A percentile compares a stretch with the other conserved stretches of the same genome.
Evolutionary conservation across 1,284 basidiomycete species (phyloP).

Genomic region (Cryptococcus neoformans): DNA sequence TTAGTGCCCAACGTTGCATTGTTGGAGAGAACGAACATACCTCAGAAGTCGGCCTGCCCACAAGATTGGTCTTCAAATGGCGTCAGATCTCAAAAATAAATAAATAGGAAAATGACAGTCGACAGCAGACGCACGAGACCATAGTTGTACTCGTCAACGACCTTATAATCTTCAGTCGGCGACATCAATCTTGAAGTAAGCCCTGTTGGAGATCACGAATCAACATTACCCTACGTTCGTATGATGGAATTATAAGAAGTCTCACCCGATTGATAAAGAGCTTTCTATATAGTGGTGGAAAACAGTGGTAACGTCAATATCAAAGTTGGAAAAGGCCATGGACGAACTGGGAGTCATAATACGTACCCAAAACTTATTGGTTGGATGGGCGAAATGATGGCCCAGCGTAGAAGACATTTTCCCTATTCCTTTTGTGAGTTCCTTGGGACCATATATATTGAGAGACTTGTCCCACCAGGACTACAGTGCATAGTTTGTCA

Average conservation of each 20-base stretch:
- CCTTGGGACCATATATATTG: too few relatives aligned
- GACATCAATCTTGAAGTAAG: conserved; percentile 53
- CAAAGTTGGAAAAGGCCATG: background rate
- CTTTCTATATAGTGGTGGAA: conserved; percentile 41
- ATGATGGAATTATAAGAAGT: background rate
- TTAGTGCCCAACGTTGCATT: background rate
- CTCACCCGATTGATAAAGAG: conserved; percentile 57
- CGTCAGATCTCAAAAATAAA: background rate
- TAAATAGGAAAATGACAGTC: too few relatives aligned
- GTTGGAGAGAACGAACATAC: conserved; percentile 33
- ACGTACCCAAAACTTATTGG: conserved; percentile 56
- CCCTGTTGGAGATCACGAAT: conserved; percentile 42
- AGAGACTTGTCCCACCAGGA: too few relatives aligned
- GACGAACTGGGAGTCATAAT: background rate
- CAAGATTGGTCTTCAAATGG: conserved; percentile 58
- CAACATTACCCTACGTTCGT: background rate
- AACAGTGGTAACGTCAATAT: background rate
- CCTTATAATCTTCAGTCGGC: conserved; percentile 34
- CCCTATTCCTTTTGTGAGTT: conserved; percentile 50
- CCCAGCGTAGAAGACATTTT: conserved; percentile 60
- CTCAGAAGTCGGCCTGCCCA: conserved; percentile 59
- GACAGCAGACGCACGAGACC: conserved; percentile 52
- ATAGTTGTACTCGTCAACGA: conserved; percentile 47
- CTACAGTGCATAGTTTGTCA: too few relatives aligned
- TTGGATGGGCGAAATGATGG: conserved; percentile 68